Evolutionary conservation across 164 flowering plant species (phyloP), one percentile per base, ranked within the genome.

Genomic region (Litsea cubeba): DNA sequence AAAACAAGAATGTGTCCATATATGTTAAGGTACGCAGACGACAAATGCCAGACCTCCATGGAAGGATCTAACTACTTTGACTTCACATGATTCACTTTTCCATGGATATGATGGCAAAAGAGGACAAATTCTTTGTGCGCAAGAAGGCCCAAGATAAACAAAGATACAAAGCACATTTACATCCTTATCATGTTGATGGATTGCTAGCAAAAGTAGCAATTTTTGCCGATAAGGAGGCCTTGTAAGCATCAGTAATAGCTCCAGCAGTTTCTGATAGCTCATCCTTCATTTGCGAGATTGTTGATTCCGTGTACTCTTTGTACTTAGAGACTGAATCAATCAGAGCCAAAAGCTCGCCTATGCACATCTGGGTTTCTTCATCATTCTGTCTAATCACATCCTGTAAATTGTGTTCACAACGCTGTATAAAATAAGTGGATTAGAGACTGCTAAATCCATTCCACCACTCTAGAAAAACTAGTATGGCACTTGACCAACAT

Each of bases 271-370:
- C 88, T 10, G 81, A 71, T 17, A 91, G 77, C 24, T 73, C 76
- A 8, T 58, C 81, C 79, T 73, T 88, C 93, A 88, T 87, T 63
- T 82, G 81, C 0, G 82, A 83, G 62, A 92, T 81, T 72, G 79
- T 84, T 18, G 88, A 82, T 51, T 82, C 85, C 81, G 80, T 72
- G 65, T 78, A 64, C 74, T 95, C 99, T 78, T 95, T 92, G 79
- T 82, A 80, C 75, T 83, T 84, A 40, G 96, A 85, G 50, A 92
- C 85, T 11, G 85, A 72, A 80, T 95, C 96, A 49, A 91, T 77
- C 81, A 92, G 30, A 5, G 78, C 72, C 68, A 91, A 83, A 65
- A 91, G 88, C 72, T 90, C 90, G 62, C 69, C 50, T 63, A 89
- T 94, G 75, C 89, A 83, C 73, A 68, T 40, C 74, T 90, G 91